Evolutionary conservation across 768 basidiomycete species (phyloP), one percentile per base, ranked within the genome.

Genomic region (Strobilomyces dryophilus): DNA sequence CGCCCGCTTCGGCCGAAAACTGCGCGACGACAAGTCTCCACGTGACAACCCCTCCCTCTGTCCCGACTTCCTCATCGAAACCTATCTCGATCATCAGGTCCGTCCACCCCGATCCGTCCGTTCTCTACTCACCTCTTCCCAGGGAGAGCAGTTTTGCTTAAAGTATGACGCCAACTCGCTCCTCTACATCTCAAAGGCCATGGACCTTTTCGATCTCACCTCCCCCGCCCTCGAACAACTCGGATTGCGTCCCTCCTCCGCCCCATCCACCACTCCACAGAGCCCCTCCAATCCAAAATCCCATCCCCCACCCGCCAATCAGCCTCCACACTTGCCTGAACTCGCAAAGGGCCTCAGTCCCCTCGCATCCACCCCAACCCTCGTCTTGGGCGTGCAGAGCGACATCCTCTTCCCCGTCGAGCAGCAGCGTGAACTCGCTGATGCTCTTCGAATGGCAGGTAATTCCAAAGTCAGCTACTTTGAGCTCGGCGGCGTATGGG

Each of bases 161-260:
- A 98, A 97, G 67, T 99, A 98, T 69, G 97, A 99, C 67, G 95
- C 97, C 53, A 99, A 98, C 74, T 98, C 95, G 2, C 85, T 98
- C 70, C 93, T 98, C 59, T 99, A 98, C 76, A 84, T 99, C 55
- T 95, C 92, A 6, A 99, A 98, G 72, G 97, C 97, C 31, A 99
- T 99, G 97, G 97, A 98, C 69, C 79, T 98, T 0, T 99, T 99
- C 71, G 95, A 98, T 73, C 85, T 99, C 82, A 93, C 92, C 5
- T 73, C 76, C 1, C 79, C 89, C 15, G 80, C 92, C 15, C 79
- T 99, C 17, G 68, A 79, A 45, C 80, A 81, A 24, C 80, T 98
- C 29, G 77, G 80, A 31, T 75, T 98, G 39, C 66, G 66, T 11
- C 63, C 68, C 21, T 59, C 56, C 31, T 49, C 62, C 60, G 27